Conservation (phyloP, 179 eudicot genomes). For the Amaranthus tricolor region DNA sequence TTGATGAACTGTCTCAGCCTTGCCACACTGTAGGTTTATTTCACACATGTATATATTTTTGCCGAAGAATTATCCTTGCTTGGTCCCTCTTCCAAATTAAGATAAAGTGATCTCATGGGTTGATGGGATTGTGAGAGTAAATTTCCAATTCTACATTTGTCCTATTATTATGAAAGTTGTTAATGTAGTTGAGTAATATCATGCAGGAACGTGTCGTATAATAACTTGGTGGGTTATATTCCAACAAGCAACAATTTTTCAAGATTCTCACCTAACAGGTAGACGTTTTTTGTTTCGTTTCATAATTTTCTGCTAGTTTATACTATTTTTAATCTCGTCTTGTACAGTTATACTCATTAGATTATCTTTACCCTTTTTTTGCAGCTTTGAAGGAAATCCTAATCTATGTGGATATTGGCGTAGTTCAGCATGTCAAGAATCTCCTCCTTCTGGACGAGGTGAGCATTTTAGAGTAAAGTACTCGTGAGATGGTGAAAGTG, state of each 20-base stretch:
- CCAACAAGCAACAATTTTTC: slow-evolving; percentile 90
- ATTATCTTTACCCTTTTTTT: not conserved
- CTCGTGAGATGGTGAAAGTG: too few species aligned
- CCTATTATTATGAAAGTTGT: not conserved
- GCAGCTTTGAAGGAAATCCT: slow-evolving; percentile 87
- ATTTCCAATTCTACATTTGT: not conserved
- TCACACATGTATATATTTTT: not conserved
- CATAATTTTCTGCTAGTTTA: not conserved
- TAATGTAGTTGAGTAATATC: not conserved
- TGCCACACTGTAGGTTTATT: slow-evolving; percentile 52
- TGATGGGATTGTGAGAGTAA: not conserved
- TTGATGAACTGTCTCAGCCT: slow-evolving; percentile 79
- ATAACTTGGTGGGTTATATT: slow-evolving; percentile 67
- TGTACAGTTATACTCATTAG: too few species aligned
- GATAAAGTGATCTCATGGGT: too few species aligned
- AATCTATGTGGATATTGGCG: slow-evolving; percentile 83
- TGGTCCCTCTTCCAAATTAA: too few species aligned
- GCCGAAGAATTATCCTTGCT: not conserved
- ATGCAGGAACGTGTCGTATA: slow-evolving; percentile 88
- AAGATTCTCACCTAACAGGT: slow-evolving; percentile 89
- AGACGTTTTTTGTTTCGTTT: not conserved
- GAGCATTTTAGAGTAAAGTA: not conserved
- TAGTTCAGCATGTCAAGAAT: slow-evolving; percentile 51
- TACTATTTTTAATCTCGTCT: not conserved
- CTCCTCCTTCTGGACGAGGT: slow-evolving; percentile 70